Base-by-base conservation (phyloP, 257 asterid genomes). In the Haberlea rhodopensis region DNA sequence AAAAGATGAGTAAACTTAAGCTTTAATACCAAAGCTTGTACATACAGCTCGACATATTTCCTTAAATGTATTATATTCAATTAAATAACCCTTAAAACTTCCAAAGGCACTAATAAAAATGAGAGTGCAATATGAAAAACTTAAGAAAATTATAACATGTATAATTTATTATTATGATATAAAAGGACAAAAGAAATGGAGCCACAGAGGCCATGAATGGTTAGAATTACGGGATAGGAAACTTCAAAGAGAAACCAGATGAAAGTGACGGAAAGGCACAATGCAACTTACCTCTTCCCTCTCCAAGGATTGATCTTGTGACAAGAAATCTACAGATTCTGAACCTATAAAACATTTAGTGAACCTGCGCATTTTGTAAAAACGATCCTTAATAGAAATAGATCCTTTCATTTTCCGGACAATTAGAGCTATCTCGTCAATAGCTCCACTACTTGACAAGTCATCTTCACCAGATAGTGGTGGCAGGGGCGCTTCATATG, bases 401-500 rank as follows among this genome's bases (percentile, higher is more conserved):
- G 74, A 60, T 25, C 75, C 87, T 74, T 82, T 86, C 96, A 90
- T 88, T 78, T 88, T 90, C 56, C 80, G 77, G 81, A 78, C 94
- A 16, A 90, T 78, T 76, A 88, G 83, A 51, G 97, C 96, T 37
- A 90, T 84, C 74, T 90, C 97, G 70, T 90, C 97, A 7, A 86
- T 67, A 73, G 85, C 73, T 73, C 94, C 97, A 60, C 82, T 81
- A 62, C 84, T 83, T 32, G 89, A 82, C 63, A 79, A 45, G 71
- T 88, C 97, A 84, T 90, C 97, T 79, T 90, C 97, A 75, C 96
- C 97, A 21, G 97, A 88, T 59, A 90, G 84, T 43, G 97, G 97
- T n/a, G 97, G 95, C 60, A 84, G 63, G 60, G 96, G 96, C 67
- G 95, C 94, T 78, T 88, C 89, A 76, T 71, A 78, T 7, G 97